These are phyloP conservation scores for Aegilops sharonensis DNA, from an alignment of 176 grass and related monocot genomes.

Conservation along the genomic window DNA sequence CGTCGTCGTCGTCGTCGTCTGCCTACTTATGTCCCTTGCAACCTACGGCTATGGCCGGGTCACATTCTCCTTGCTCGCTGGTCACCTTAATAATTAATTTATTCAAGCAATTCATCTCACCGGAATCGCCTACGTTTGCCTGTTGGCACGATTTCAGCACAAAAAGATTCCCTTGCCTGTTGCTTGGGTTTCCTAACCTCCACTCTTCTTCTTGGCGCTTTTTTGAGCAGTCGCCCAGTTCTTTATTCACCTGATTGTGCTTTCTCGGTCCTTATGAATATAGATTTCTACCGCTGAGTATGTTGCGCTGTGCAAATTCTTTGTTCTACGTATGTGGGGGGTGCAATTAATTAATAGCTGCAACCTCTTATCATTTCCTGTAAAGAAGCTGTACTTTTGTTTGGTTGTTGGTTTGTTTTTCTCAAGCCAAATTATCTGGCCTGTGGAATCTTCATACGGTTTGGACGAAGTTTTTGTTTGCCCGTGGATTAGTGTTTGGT, in stretches of 20 bases:
- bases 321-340: not conserved
- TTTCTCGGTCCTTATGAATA: conserved; percentile 2
- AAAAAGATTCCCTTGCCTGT: conserved; percentile 26
- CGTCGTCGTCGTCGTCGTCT: conserved; percentile 8
- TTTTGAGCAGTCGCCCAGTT: conserved; percentile 12
- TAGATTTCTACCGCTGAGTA: not conserved
- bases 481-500: conserved; percentile 42
- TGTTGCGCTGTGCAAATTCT: not conserved
- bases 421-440: not conserved
- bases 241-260: conserved; percentile 12
- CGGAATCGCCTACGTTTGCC: not conserved
- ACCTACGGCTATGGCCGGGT: conserved; percentile 7
- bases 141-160: conserved; percentile 16
- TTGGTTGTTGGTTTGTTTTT: conserved; percentile 14
- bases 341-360: not conserved
- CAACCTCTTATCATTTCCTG: not conserved
- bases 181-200: conserved; percentile 39
- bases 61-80: not conserved
- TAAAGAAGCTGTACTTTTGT: not conserved
- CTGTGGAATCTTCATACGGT: not conserved
- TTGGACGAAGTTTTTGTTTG: conserved; percentile 17
- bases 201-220: conserved; percentile 9
- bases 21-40: conserved; percentile 1
- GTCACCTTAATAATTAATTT: not conserved
- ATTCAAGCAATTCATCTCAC: conserved; percentile 2